These are phyloP conservation scores for Diaporthe nobilis DNA, from an alignment of 2,329 filamentous ascomycete species.

Conservation along the genomic window DNA sequence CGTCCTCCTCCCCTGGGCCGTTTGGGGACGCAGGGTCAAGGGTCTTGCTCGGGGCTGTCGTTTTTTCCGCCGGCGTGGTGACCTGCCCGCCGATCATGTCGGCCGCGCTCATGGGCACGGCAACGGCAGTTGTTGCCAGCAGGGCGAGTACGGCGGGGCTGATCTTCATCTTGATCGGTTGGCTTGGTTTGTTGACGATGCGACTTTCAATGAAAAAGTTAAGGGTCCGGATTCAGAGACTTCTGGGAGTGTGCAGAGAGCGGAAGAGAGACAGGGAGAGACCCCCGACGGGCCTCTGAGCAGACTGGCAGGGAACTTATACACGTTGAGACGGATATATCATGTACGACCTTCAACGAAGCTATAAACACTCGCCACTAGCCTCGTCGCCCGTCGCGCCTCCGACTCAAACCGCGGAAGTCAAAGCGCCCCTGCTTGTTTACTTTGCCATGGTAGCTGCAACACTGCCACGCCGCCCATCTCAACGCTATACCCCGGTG, in stretches of 20 bases:
- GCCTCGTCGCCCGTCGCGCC: not conserved
- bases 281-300: not conserved
- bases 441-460: not conserved
- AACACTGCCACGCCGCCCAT: not conserved
- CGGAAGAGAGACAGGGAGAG: not conserved
- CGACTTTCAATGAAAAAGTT: not conserved
- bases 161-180: not conserved
- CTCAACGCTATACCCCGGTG: not conserved
- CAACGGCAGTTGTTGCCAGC: constrained; percentile 10
- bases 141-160: not conserved
- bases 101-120: not conserved
- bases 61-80: not conserved
- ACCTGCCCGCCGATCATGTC: not conserved
- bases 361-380: constrained; percentile 5
- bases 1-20: not conserved
- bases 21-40: too few relatives aligned
- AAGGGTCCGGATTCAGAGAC: not conserved
- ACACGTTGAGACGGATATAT: not conserved
- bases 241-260: not conserved
- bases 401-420: not conserved
- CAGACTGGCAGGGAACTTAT: not conserved
- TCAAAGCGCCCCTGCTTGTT: constrained; percentile 15
- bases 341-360: not conserved
- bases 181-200: not conserved
- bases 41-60: too few relatives aligned